Conservation (phyloP, 495 filamentous ascomycete species). For the Aspergillus panamensis region DNA sequence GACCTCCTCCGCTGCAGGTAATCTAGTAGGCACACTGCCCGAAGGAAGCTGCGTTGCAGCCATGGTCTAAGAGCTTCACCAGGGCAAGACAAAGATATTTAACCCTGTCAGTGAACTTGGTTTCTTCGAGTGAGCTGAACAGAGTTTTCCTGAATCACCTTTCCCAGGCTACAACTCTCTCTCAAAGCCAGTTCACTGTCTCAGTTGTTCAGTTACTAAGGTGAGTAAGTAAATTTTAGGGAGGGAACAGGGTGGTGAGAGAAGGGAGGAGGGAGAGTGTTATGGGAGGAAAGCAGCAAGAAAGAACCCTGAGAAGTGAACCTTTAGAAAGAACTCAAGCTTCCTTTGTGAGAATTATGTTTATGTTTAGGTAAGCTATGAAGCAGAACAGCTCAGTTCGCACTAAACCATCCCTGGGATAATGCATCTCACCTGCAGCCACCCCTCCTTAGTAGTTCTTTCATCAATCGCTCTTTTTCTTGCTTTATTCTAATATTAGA, state of each 20-base stretch:
- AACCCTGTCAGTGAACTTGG: conserved; percentile 3
- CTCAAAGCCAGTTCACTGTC: neutral
- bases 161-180: neutral
- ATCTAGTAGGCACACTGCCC: conserved; percentile 29
- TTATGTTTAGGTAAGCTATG: neutral
- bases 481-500: too few species aligned
- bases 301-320: too few species aligned
- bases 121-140: neutral
- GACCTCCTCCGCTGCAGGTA: conserved; percentile 35
- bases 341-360: too few species aligned
- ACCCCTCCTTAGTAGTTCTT: too few species aligned
- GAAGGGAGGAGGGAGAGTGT: neutral
- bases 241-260: neutral
- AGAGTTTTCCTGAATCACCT: neutral
- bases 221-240: neutral
- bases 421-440: too few species aligned
- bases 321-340: too few species aligned
- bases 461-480: too few species aligned
- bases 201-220: conserved; percentile 3
- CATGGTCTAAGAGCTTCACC: conserved; percentile 30
- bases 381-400: neutral
- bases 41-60: conserved; percentile 38
- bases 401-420: too few species aligned
- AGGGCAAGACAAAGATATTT: conserved; percentile 1
- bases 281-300: too few species aligned